Conservation (phyloP, 768 basidiomycete genomes). For the Royoungia palumana region DNA sequence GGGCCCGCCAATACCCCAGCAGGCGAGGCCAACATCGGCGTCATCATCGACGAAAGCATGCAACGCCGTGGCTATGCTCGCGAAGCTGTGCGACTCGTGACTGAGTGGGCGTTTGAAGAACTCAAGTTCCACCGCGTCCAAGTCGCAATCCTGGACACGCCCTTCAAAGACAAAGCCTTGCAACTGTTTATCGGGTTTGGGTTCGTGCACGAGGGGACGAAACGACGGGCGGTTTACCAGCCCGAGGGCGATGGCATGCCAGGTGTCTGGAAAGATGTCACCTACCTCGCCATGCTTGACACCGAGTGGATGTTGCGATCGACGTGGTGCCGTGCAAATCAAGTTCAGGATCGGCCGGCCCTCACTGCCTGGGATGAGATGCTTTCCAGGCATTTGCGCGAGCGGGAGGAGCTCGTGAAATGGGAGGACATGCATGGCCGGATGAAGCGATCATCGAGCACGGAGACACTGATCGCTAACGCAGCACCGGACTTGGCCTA, state of each 20-base stretch:
- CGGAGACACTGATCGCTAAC: constrained; percentile 37
- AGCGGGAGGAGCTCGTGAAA: constrained; percentile 51
- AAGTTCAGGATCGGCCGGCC: constrained; percentile 22
- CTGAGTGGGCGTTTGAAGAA: constrained; percentile 44
- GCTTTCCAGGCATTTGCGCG: constrained; percentile 52
- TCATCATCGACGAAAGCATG: constrained; percentile 41
- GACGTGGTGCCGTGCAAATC: constrained; percentile 15
- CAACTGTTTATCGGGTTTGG: constrained; percentile 48
- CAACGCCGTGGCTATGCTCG: constrained; percentile 44
- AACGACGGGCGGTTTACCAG: constrained; percentile 51
- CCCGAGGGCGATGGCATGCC: constrained; percentile 36
- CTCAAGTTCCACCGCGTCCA: constrained; percentile 35
- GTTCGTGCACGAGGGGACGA: constrained; percentile 62
- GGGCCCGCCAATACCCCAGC: constrained; percentile 16
- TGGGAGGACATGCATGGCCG: constrained; percentile 43
- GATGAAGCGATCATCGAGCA: constrained; percentile 36
- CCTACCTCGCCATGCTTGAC: constrained; percentile 56
- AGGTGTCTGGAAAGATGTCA: constrained; percentile 55
- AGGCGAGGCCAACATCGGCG: constrained; percentile 55
- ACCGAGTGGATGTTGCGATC: constrained; percentile 53
- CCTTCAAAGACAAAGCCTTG: constrained; percentile 41
- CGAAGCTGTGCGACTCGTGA: constrained; percentile 42
- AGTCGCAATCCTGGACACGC: constrained; percentile 43
- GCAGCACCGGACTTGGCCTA: constrained; percentile 9
- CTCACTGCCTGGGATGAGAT: constrained; percentile 61